phyloP scores from a whole-genome alignment of 2,329 filamentous ascomycete genomes.

The Didymella lethalis region DNA sequence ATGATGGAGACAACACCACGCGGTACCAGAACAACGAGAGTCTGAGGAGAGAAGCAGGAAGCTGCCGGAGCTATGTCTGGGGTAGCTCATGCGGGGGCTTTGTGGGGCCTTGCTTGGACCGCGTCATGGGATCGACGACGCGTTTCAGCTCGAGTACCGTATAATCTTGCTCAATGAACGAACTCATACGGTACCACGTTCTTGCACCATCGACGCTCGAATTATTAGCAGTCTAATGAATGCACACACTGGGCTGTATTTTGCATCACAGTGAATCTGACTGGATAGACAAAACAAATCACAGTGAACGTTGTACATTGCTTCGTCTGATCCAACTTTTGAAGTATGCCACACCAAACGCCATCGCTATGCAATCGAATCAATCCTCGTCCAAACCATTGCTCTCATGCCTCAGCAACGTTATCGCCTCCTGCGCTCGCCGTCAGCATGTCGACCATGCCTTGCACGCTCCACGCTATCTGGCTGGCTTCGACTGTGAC shows the following conservation, averaged over 20 bases:
- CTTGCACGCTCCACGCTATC: slow-evolving; percentile 79
- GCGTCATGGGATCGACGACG: slow-evolving; percentile 14
- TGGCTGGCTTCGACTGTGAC: slow-evolving; percentile 84
- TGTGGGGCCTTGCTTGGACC: slow-evolving; percentile 9
- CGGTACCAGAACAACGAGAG: background rate
- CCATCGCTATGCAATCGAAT: slow-evolving; percentile 47
- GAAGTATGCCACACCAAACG: slow-evolving; percentile 34
- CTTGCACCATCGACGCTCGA: background rate
- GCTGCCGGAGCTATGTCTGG: slow-evolving; percentile 12
- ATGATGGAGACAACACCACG: background rate
- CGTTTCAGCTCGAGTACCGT: slow-evolving; percentile 7
- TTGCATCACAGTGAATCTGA: background rate
- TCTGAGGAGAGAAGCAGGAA: background rate
- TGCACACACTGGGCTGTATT: background rate
- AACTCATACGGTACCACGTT: no score
- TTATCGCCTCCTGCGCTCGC: slow-evolving; percentile 59
- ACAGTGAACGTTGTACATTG: slow-evolving; percentile 22
- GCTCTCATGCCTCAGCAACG: slow-evolving; percentile 23
- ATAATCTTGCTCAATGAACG: no score
- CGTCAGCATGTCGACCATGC: slow-evolving; percentile 85
- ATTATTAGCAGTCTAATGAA: background rate
- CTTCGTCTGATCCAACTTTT: slow-evolving; percentile 25
- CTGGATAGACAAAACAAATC: background rate
- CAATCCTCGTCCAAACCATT: background rate
- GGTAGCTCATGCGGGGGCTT: slow-evolving; percentile 20